Base-by-base conservation (phyloP, 2,329 filamentous ascomycete genomes). In the Bipolaris bicolor region DNA sequence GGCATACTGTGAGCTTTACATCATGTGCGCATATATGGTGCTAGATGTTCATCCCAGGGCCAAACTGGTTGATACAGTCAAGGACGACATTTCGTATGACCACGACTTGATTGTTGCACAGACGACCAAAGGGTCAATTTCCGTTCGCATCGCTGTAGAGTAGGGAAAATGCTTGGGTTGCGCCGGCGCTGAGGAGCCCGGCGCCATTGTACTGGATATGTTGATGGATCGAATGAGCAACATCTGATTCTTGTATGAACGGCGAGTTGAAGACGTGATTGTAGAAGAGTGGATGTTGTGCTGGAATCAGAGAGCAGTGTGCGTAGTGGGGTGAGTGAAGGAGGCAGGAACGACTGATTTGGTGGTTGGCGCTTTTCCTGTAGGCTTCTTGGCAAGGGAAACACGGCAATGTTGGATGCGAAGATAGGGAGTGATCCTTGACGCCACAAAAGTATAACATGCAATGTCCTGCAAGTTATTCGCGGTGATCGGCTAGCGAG, bases 71-170 rank as follows among this genome's bases (percentile, higher is more conserved):
- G 61, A 68, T n/a, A 69, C 67, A 7, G 63, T 60, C 7, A 56
- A 63, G 22, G 67, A 68, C 1, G 67, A 69, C 43, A 66, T 69
- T 15, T 55, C 57, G 9, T 69, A 69, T 22, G 67, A 69, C 31
- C 67, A 69, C 41, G 67, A 69, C 49, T 48, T 67, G 31, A 67
- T 69, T 20, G 67, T 69, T 15, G 18, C 67, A n/a, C 67, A 69
- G 53, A 67, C 67, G 3, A 66, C 59, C 43, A 69, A 64, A 34
- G 67, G 67, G 1, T 67, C 65, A 2, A 67, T 69, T 15, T 67
- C 65, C 5, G 67, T 69, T 16, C 58, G 59, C 16, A 63, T 69
- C 39, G 67, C 64, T 20, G 57, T 69, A 18, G 65, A 68, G 24
- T 68, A 63, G 31, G n/a, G n/a, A 16, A 16, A 16, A 29, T 11